Evolutionary conservation across 768 basidiomycete species (phyloP).

Genomic region (Mrakia frigida): DNA sequence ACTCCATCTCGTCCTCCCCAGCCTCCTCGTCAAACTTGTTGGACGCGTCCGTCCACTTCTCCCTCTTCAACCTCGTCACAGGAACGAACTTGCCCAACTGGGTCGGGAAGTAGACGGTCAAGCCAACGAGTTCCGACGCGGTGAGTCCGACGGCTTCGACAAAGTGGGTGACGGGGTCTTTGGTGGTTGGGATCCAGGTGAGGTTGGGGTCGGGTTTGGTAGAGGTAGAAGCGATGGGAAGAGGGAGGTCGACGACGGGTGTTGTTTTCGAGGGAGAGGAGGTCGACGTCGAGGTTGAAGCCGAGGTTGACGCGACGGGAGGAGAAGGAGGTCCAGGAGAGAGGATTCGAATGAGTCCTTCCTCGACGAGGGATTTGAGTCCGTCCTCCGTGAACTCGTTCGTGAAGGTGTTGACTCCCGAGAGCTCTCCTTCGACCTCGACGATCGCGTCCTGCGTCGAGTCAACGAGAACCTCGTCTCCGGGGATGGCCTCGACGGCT

Average conservation of each 20-base stretch:
- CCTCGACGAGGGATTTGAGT: neutral
- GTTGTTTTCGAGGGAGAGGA: neutral
- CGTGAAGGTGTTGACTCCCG: neutral
- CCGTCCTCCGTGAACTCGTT: neutral
- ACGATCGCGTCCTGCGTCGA: neutral
- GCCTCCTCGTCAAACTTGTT: slow-evolving; percentile 32
- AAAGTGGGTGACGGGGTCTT: slow-evolving; percentile 3
- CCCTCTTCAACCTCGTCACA: slow-evolving; percentile 16
- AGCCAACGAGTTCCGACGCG: slow-evolving; percentile 15
- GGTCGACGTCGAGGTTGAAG: neutral
- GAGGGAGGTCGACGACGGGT: neutral
- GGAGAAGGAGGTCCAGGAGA: slow-evolving; percentile 1
- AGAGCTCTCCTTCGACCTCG: no score
- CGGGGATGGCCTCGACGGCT: neutral
- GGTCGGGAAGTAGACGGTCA: slow-evolving; percentile 23
- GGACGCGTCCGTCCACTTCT: slow-evolving; percentile 31
- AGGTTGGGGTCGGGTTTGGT: neutral
- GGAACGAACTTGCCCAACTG: slow-evolving; percentile 17
- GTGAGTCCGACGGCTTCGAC: slow-evolving; percentile 3
- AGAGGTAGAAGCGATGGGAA: neutral
- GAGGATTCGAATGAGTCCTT: neutral
- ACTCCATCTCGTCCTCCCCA: slow-evolving; percentile 31
- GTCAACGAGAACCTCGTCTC: neutral
- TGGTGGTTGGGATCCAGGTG: neutral
- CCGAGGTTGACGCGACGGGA: neutral